phyloP scores from a whole-genome alignment of 345 rosid species.

The Ceriops decandra region DNA sequence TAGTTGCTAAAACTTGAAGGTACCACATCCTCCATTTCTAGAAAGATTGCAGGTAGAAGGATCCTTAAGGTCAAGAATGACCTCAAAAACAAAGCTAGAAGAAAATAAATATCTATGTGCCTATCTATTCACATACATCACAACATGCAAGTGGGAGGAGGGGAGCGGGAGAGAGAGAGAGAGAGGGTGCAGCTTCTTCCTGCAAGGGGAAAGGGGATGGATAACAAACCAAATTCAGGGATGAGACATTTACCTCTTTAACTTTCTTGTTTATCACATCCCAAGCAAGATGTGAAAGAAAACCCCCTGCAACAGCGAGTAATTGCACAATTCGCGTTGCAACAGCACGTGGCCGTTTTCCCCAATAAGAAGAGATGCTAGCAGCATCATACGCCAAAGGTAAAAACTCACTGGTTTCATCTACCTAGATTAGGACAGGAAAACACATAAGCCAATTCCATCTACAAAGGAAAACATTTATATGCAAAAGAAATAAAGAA shows the following conservation, averaged over 20 bases:
- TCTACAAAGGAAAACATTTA: not conserved
- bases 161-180: not conserved
- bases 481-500: too few relatives aligned
- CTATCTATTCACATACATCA: not conserved
- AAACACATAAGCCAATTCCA: constrained; percentile 2
- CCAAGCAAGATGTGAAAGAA: constrained; percentile 67
- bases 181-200: not conserved
- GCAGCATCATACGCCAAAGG: constrained; percentile 90
- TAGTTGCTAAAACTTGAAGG: not conserved
- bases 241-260: constrained; percentile 58
- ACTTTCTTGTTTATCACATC: constrained; percentile 81
- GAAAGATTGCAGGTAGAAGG: not conserved
- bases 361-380: constrained; percentile 86
- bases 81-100: not conserved
- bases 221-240: not conserved
- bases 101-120: not conserved
- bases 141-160: not conserved
- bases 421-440: constrained; percentile 44
- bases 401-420: constrained; percentile 87
- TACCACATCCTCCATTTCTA: not conserved
- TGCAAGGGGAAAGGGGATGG: not conserved
- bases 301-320: constrained; percentile 89
- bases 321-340: constrained; percentile 77
- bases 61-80: not conserved
- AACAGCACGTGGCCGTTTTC: constrained; percentile 92